Evolutionary conservation across 1,139 yeast species (phyloP), one percentile per base, ranked within the genome.

Genomic region (Nadsonia starkeyi-henricii): DNA sequence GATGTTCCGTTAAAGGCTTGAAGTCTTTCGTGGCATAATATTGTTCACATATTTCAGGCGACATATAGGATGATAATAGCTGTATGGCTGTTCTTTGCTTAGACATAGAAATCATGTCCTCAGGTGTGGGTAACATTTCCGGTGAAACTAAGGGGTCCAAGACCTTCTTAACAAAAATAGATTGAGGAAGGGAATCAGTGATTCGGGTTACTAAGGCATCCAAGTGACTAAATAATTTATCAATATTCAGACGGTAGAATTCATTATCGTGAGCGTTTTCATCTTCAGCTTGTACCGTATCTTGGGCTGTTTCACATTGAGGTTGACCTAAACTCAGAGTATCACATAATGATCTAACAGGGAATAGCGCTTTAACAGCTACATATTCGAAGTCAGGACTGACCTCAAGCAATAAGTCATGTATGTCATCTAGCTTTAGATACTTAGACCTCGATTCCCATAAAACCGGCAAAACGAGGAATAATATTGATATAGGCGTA

Each of bases 401-500:
- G 9, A 20, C 28, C 20, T 52, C 57, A 18, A 53, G 51, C 37
- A 61, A 47, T 20, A 49, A 36, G 42, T 63, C 66, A 30, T 61
- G 61, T 33, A 67, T 45, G 42, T 60, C 57, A n/a, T 65, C 69
- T 43, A 58, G 50, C 5, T 63, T 59, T 42, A 62, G 51, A 39
- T 54, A 56, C 44, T 57, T 53, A 19, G 48, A 48, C 20, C 55
- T 51, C 44, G 53, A 49, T 21, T 47, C 53, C 43, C 45, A 51
- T 20, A 67, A 53, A 9, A 56, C 53, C 3, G 57, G 56, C 37
- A 67, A 50, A 2, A 62, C 52, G 13, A 67, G 54, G 46, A 58
- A 64, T 13, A 63, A 20, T 1, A 65, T 60, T 42, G 63, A 55
- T 13, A 66, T 47, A 7, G 66, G 65, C 2, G 67, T 60, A 7